Evolutionary conservation across 306 rosid genomes (phyloP), one percentile per base, ranked within the genome.

Genomic region (Fragaria iinumae): DNA sequence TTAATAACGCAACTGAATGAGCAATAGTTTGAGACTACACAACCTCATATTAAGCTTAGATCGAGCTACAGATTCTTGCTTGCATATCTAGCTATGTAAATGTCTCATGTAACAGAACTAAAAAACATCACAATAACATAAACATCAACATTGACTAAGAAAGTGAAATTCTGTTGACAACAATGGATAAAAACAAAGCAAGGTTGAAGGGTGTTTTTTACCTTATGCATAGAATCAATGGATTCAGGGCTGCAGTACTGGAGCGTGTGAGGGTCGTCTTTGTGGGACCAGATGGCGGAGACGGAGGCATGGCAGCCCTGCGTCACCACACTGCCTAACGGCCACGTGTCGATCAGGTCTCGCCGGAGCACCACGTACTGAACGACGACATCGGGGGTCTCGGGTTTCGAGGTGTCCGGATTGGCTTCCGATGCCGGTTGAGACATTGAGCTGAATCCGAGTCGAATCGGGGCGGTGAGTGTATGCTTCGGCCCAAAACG

Each of bases 291-390:
- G 77, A 93, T 71, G 73, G 92, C 97, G 14, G 92, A 80, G 20
- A 88, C 97, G 74, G 98, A 87, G 81, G 97, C 98, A 78, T 91
- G 98, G 79, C 98, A 93, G 44, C 93, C 97, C 84, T 89, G 96
- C 12, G 98, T 87, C 9, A 93, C 93, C 63, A 91, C 87, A 79
- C 97, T 91, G 3, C 98, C 98, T 2, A 87, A 86, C 45, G 96
- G 96, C 98, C 97, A 93, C 50, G 83, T 59, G 70, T 93, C 97
- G 62, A 90, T 93, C 20, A 93, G 90, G 81, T 93, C 98, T 67
- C 98, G 90, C 79, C 97, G 93, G 82, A 93, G 97, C 85, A 93
- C 96, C 82, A 91, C 91, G 81, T 93, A 91, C 91, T 91, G 98
- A 52, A 90, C 87, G 53, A 87, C 60, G 44, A 83, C 90, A 48